Conservation (phyloP, 805 yeast species). For the Starmerella etchellsii region DNA sequence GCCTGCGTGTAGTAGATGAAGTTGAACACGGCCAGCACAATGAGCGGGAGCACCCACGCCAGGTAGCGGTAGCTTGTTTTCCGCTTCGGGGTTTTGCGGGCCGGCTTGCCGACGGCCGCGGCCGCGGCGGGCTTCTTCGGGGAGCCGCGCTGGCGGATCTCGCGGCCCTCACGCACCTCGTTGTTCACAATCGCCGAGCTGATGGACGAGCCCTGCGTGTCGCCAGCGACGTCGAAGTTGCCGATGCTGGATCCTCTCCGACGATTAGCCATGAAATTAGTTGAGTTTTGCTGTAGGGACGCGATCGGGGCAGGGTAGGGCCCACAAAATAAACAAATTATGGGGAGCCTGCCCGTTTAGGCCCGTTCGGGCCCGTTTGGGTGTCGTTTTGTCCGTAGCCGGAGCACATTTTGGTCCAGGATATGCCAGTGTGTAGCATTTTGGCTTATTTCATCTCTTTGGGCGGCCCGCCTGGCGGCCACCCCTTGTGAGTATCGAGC, state of each 20-base stretch:
- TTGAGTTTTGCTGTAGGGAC: too few relatives aligned
- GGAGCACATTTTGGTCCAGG: too few relatives aligned
- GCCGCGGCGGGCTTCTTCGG: background rate
- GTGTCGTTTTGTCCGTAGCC: too few relatives aligned
- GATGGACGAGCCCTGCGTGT: conserved; percentile 22
- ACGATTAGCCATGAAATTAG: conserved; percentile 5
- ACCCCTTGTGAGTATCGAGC: too few relatives aligned
- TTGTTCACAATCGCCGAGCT: conserved; percentile 13
- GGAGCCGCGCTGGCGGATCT: conserved; percentile 1
- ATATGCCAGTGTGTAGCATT: too few relatives aligned
- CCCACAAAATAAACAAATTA: too few relatives aligned
- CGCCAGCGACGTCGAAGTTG: conserved; percentile 21
- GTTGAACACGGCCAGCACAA: conserved; percentile 9
- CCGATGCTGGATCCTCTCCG: conserved; percentile 22
- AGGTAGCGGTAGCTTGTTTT: conserved; percentile 1
- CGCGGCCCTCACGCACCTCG: conserved; percentile 9
- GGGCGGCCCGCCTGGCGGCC: too few relatives aligned
- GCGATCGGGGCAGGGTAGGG: too few relatives aligned
- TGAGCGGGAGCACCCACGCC: conserved; percentile 21
- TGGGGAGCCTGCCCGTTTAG: too few relatives aligned
- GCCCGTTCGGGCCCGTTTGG: too few relatives aligned
- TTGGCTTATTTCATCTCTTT: too few relatives aligned
- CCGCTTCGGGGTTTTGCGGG: background rate
- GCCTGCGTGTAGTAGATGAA: conserved; percentile 12
- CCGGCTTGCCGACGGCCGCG: background rate